Base-by-base conservation (phyloP, 2,329 filamentous ascomycete genomes). In the Paraphoma chrysanthemicola region DNA sequence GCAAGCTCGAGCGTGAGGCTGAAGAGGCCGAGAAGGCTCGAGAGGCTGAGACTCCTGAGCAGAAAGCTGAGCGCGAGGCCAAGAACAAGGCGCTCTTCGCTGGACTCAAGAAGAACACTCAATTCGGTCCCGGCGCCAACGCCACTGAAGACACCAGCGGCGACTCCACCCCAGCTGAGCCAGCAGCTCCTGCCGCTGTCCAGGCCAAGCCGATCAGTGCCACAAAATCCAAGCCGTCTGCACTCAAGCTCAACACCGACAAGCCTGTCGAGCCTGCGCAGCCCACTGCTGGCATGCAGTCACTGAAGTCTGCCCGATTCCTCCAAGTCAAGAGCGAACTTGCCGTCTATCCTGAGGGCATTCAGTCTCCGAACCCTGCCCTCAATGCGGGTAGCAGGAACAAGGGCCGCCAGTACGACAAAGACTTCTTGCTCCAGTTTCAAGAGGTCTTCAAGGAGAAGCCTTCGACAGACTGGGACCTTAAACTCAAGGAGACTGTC, bases 391-490 rank as follows among this genome's bases (percentile, higher is more conserved):
- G 86, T 33, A 91, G 90, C 77, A 94, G 93, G 81, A 88, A 87
- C 60, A 90, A 88, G 77, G 89, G 88, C 42, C 96, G 96, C 82
- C 93, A 96, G 77, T 99, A 99, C 78, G 93, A 98, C 79, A 91
- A 93, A 70, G 89, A 90, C 69, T 99, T 99, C 83, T 82, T 99
- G 79, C 84, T 99, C 30, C 95, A 99, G 75, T 99, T 99, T 84
- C 92, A 97, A 80, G 87, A 87, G 68, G 92, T 97, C 17, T 99
- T 97, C 81, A 96, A 92, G 61, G 95, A 99, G 82, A 96, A 97
- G 80, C 95, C 95, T 12, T 96, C 93, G 0, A 79, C 93, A 43
- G 94, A 98, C 73, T 99, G 97, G 87, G 91, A 96, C 73, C 85
- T 89, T 64, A 93, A 95, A 72, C 88, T 99, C 59, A 85, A 94